Evolutionary conservation across 768 basidiomycete genomes (phyloP).

Genomic region (Boletellus ananas): DNA sequence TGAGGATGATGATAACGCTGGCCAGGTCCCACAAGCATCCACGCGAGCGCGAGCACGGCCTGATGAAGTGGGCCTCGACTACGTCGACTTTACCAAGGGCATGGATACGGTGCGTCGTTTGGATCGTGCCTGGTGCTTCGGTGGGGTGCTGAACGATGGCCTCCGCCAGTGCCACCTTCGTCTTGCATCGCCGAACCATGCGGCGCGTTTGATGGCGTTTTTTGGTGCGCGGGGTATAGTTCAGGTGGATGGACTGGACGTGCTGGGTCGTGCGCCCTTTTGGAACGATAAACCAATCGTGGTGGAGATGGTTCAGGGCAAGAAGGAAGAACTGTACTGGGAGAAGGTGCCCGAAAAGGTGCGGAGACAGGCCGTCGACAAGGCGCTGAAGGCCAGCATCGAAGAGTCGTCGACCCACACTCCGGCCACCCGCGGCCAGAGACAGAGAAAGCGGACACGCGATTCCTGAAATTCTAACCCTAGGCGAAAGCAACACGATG

Average conservation of each 20-base stretch:
- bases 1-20: background rate
- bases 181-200: constrained; percentile 48
- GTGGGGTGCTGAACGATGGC: background rate
- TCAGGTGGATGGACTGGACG: constrained; percentile 56
- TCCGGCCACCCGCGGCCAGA: background rate
- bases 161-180: constrained; percentile 68
- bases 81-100: constrained; percentile 77
- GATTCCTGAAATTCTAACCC: background rate
- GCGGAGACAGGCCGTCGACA: constrained; percentile 55
- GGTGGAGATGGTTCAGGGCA: constrained; percentile 59
- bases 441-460: constrained; percentile 18
- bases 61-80: constrained; percentile 50
- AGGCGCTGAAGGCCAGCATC: constrained; percentile 23
- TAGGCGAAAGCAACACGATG: background rate
- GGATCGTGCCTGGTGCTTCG: background rate
- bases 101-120: constrained; percentile 56
- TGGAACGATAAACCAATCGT: constrained; percentile 31
- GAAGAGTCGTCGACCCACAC: background rate
- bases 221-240: constrained; percentile 37
- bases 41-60: background rate
- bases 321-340: constrained; percentile 73
- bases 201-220: constrained; percentile 41
- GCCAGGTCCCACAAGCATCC: too few relatives aligned
- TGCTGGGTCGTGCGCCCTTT: constrained; percentile 34
- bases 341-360: constrained; percentile 74